phyloP scores from a whole-genome alignment of 139 green algal genomes.

The Chlamydomonas sphaeroides region DNA sequence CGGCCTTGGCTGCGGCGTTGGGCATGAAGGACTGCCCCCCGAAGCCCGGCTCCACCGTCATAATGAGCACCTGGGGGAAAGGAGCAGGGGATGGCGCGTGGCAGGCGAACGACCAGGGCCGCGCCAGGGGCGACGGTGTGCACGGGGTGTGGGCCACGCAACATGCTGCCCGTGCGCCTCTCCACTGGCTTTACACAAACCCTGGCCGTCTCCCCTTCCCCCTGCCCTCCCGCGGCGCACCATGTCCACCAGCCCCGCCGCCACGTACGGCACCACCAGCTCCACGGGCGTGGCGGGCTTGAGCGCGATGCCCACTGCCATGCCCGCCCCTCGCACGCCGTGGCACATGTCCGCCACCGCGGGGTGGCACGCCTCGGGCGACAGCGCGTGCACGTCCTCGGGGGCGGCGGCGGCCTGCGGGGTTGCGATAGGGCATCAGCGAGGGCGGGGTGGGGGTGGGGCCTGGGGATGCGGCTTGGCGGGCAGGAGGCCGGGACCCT shows the following conservation, averaged over 20 bases:
- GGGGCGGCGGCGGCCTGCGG: too few species aligned
- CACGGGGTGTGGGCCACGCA: too few species aligned
- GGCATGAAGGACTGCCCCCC: slow-evolving; percentile 93
- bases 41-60: slow-evolving; percentile 94
- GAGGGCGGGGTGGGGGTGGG: too few species aligned
- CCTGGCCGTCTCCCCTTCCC: background rate
- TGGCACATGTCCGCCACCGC: slow-evolving; percentile 41
- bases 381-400: slow-evolving; percentile 18
- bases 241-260: slow-evolving; percentile 70
- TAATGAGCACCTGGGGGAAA: slow-evolving; percentile 80
- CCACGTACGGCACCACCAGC: slow-evolving; percentile 74
- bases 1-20: slow-evolving; percentile 73
- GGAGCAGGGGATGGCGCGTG: too few species aligned
- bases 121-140: too few species aligned
- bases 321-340: slow-evolving; percentile 63
- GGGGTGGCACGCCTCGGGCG: background rate
- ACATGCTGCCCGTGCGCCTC: too few species aligned
- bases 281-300: slow-evolving; percentile 81
- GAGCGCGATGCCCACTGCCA: slow-evolving; percentile 87
- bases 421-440: too few species aligned
- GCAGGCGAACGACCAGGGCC: too few species aligned
- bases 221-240: slow-evolving; percentile 42
- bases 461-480: too few species aligned
- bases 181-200: too few species aligned
- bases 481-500: too few species aligned